Conservation (phyloP, 2,329 filamentous ascomycete species). For the Neonectria hederae region DNA sequence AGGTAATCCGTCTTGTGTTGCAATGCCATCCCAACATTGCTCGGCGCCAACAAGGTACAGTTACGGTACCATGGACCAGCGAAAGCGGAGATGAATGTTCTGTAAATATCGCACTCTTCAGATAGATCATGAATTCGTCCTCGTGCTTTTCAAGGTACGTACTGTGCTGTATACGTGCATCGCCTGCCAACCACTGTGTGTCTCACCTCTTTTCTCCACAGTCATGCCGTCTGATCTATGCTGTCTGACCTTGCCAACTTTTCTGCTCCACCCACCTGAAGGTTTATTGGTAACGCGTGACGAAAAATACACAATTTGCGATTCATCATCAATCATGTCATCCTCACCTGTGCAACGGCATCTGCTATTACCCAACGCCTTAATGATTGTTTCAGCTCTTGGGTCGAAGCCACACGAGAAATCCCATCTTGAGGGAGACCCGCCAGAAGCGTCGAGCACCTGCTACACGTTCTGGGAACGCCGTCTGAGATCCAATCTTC, state of each 20-base stretch:
- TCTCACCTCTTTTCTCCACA: not conserved
- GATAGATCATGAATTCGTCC: not conserved
- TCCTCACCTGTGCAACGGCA: not conserved
- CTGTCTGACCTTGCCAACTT: constrained; percentile 29
- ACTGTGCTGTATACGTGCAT: not conserved
- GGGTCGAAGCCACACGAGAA: not conserved
- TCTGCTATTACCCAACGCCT: not conserved
- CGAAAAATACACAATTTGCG: constrained; percentile 23
- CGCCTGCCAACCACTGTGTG: not conserved
- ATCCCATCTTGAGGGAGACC: not conserved
- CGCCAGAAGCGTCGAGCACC: not conserved
- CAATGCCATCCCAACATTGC: not conserved
- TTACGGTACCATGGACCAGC: not conserved
- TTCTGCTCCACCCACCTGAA: constrained; percentile 31
- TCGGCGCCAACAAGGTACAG: not conserved
- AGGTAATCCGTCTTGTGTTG: not conserved
- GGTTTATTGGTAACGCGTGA: constrained; percentile 27
- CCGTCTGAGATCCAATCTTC: not conserved
- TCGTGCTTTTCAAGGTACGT: not conserved
- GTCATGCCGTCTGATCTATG: not conserved
- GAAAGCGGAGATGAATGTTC: not conserved
- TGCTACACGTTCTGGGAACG: not conserved
- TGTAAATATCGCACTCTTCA: not conserved
- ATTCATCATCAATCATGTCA: constrained; percentile 19
- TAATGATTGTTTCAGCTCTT: not conserved